Base-by-base conservation (phyloP, 2,329 filamentous ascomycete genomes). In the Zalaria obscura region DNA sequence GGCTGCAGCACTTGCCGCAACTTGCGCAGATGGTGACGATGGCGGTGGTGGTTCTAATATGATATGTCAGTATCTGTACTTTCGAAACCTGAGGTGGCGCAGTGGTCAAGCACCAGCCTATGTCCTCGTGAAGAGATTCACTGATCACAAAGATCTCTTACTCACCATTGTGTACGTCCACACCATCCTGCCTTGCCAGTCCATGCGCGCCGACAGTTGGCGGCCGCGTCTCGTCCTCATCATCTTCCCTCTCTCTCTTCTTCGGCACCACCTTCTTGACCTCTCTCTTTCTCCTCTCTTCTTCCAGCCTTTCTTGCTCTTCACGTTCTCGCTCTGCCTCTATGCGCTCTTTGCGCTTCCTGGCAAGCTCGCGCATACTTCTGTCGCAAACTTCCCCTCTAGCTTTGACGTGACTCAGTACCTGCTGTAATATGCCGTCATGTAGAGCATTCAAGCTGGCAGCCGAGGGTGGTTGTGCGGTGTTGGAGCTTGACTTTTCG, bases 311-410 rank as follows among this genome's bases (percentile, higher is more conserved):
- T 53, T 59, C 68, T 56, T 68, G 68, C 45, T 63, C 62, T 43
- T 75, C 64, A 48, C 57, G 65, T 57, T 72, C 62, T 40, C 64
- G 65, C 53, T 70, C 68, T 32, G 73, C 71, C 42, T 76, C 69
- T 37, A 66, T 58, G 34, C 70, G 64, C 45, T 77, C 73, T 57
- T 84, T 83, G 40, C 78, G 70, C 55, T 73, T 72, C 52, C 72
- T 69, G 5, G 78, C 75, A 42, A 87, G 65, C 49, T 83, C 69
- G 42, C 83, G 67, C 76, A 89, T 83, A 31, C 79, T 78, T 31
- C 75, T 72, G 53, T 88, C 82, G 58, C 80, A 86, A 47, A 76
- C 73, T 25, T 71, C 69, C 35, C 75, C 77, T 39, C 83, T 73
- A 38, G 58, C 59, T 45, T 57, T 59, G 45, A 68, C 57, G 48